These are phyloP conservation scores for Amanita rubescens DNA, from an alignment of 768 basidiomycete species.

Conservation along the genomic window DNA sequence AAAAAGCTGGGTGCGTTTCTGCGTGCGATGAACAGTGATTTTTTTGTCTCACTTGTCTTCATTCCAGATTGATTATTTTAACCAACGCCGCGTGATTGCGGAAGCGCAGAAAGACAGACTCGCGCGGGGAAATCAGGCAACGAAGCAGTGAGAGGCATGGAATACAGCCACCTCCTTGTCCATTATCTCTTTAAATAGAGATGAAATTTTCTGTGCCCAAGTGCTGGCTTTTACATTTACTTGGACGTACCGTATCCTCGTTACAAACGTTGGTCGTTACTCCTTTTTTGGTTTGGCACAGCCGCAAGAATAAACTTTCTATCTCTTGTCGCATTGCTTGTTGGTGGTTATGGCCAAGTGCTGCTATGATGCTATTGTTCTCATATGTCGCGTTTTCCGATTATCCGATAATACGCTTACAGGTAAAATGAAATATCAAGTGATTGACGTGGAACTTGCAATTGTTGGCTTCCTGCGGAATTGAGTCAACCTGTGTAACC, in stretches of 20 bases:
- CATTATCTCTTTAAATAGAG: not conserved
- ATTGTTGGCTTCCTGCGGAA: no score
- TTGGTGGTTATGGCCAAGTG: no score
- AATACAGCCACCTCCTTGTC: not conserved
- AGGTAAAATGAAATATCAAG: no score
- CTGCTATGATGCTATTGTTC: no score
- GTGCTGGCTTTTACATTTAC: not conserved
- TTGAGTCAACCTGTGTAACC: not conserved
- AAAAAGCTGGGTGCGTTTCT: constrained; percentile 74
- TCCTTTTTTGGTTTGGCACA: no score
- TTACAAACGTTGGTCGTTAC: no score
- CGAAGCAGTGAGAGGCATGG: constrained; percentile 24
- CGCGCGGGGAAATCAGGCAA: constrained; percentile 34
- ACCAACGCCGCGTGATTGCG: constrained; percentile 78
- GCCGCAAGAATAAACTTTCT: no score
- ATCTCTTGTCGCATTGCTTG: no score
- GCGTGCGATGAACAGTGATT: not conserved
- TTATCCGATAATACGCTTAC: no score
- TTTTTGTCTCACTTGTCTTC: not conserved
- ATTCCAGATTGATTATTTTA: constrained; percentile 86
- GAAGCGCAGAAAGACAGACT: constrained; percentile 73
- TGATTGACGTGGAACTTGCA: no score
- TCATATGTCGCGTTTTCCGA: no score
- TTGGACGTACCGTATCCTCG: not conserved
- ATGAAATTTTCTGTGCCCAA: not conserved